These are phyloP conservation scores for Gossypium bickii DNA, from an alignment of 345 rosid species.

Conservation along the genomic window DNA sequence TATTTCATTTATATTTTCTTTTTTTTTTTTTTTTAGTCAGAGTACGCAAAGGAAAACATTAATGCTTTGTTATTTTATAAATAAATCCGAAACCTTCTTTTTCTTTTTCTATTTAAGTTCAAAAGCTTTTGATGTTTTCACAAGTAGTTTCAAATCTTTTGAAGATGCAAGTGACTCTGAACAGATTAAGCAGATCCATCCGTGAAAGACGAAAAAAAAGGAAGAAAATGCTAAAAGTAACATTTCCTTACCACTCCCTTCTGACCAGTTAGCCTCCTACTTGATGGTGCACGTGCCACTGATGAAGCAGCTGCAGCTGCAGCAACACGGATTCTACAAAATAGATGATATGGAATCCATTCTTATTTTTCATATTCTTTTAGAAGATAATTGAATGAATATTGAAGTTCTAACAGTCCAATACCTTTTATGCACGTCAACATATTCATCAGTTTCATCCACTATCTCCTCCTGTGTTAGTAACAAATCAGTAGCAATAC, in stretches of 20 bases:
- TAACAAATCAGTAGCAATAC: slow-evolving; percentile 1
- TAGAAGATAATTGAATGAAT: neutral
- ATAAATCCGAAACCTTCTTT: neutral
- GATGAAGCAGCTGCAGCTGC: slow-evolving; percentile 96
- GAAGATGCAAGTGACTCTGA: neutral
- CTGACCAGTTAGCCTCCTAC: slow-evolving; percentile 56
- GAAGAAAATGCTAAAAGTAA: neutral
- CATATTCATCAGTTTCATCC: slow-evolving; percentile 95
- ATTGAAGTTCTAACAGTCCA: neutral
- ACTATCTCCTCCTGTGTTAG: slow-evolving; percentile 85
- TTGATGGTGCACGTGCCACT: slow-evolving; percentile 81
- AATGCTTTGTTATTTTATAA: neutral
- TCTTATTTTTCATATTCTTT: neutral
- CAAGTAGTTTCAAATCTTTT: neutral
- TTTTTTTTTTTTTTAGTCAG: neutral
- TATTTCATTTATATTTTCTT: neutral
- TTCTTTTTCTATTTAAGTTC: neutral
- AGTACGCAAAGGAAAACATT: neutral
- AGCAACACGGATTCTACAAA: slow-evolving; percentile 85
- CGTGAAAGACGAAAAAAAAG: neutral
- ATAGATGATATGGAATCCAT: neutral
- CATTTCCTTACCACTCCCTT: slow-evolving; percentile 51
- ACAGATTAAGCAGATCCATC: neutral
- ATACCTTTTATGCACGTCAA: slow-evolving; percentile 92
- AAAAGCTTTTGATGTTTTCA: neutral